Evolutionary conservation across 75 land plant genomes (phyloP).

Genomic region (Azolla pinnata): DNA sequence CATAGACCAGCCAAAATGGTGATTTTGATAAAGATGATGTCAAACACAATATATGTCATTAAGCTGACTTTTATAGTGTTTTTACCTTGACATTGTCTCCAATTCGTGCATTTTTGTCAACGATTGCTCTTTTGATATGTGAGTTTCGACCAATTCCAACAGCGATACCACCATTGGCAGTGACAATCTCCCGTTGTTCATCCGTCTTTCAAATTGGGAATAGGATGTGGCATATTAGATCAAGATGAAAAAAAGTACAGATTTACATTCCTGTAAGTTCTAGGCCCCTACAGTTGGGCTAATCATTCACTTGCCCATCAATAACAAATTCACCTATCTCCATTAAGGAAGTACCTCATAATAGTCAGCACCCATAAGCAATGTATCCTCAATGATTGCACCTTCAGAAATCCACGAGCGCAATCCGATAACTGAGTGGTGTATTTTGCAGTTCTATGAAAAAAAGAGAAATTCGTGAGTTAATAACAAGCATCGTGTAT

Average conservation of each 20-base stretch:
- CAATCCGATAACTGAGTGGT: constrained; percentile 92
- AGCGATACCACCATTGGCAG: constrained; percentile 78
- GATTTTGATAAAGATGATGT: background rate
- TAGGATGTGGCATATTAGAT: background rate
- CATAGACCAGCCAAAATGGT: background rate
- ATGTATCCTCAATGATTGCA: constrained; percentile 86
- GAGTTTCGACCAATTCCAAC: constrained; percentile 90
- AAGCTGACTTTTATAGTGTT: background rate
- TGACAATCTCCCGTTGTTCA: constrained; percentile 60
- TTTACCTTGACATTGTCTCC: constrained; percentile 91
- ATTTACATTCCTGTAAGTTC: background rate
- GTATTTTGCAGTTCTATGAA: constrained; percentile 87
- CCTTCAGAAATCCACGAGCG: constrained; percentile 98
- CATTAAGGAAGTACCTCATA: constrained; percentile 56
- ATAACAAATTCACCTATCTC: background rate
- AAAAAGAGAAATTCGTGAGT: background rate
- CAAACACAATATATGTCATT: background rate
- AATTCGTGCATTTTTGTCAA: constrained; percentile 98
- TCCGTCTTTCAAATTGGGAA: constrained; percentile 55
- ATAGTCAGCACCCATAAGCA: constrained; percentile 97
- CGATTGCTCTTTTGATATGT: constrained; percentile 87
- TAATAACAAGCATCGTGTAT: background rate
- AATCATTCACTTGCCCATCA: background rate
- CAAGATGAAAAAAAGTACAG: background rate
- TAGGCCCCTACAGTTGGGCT: background rate